Evolutionary conservation across 2,329 filamentous ascomycete species (phyloP), one percentile per base, ranked within the genome.

Genomic region (Paecilomyces sp.): DNA sequence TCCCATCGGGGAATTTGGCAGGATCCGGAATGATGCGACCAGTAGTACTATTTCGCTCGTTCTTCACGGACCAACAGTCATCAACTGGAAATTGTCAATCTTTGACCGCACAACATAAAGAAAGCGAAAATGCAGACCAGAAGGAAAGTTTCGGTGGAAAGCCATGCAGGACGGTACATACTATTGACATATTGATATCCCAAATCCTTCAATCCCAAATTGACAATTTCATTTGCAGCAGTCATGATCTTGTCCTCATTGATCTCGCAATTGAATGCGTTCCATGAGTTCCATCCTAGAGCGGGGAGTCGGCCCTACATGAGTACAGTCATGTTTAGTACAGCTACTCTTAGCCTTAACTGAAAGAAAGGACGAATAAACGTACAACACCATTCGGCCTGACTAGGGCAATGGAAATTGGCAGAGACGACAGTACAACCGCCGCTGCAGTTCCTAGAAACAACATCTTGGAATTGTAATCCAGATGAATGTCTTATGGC

Each of bases 31-130:
- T 68, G 3, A 85, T 76, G 50, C 79, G 72, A 1, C 74, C 64
- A 0, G 77, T 82, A 4, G 59, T 69, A n/a, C 66, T 67, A 63
- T 83, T 75, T 5, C 81, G 74, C 9, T 65, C 67, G 22, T 66
- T 63, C 63, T 81, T 78, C 58, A 78, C 63, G 7, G 77, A 78
- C 82, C 81, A 89, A 72, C 85, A 87, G 67, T 88, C 86, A 69
- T 88, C 85, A 60, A 85, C 72, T 74, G 36, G 30, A 8, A 18
- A 55, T 55, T 41, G 15, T 13, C 12, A 41, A 15, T 12, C 4
- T 6, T 41, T 9, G 25, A 55, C 15, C 12, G 18, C 61, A n/a
- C 1, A 3, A 0, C n/a, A 55, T 53, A 58, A 56, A 56, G n/a
- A 9, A 13, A 1, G 36, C 9, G 28, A 18, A 22, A 18, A 15